phyloP scores from a whole-genome alignment of 805 yeast species.

The Candida chauliodis region DNA sequence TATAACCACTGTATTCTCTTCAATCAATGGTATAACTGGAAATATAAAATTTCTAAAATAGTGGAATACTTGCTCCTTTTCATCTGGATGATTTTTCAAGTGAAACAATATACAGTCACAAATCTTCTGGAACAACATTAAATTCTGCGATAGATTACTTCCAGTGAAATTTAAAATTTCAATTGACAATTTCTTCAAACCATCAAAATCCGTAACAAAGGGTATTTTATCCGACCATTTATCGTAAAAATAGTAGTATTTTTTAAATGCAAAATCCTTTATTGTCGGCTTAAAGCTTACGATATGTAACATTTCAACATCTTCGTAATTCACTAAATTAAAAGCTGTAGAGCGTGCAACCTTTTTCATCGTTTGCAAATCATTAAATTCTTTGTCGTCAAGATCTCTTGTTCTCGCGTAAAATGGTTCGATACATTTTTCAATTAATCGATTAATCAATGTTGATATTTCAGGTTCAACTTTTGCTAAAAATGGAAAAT shows the following conservation, averaged over 20 bases:
- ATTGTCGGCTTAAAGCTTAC: constrained; percentile 31
- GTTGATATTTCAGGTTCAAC: constrained; percentile 48
- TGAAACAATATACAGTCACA: constrained; percentile 53
- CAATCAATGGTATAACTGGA: constrained; percentile 55
- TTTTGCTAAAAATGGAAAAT: constrained; percentile 58
- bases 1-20: constrained; percentile 55
- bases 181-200: constrained; percentile 45
- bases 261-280: constrained; percentile 20
- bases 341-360: constrained; percentile 18
- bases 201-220: constrained; percentile 32
- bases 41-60: constrained; percentile 63
- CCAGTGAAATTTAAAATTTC: constrained; percentile 54
- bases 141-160: constrained; percentile 46
- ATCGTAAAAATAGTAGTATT: constrained; percentile 39
- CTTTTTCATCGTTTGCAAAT: constrained; percentile 20
- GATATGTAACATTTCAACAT: constrained; percentile 14
- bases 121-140: constrained; percentile 51
- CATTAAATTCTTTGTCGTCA: constrained; percentile 14
- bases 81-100: constrained; percentile 13
- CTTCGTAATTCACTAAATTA: constrained; percentile 27
- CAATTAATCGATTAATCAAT: constrained; percentile 48
- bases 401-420: constrained; percentile 24
- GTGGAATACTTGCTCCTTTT: constrained; percentile 45
- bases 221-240: constrained; percentile 49
- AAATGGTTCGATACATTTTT: constrained; percentile 48